Evolutionary conservation across 306 rosid genomes (phyloP), one percentile per base, ranked within the genome.

Genomic region (Cucumis melo): DNA sequence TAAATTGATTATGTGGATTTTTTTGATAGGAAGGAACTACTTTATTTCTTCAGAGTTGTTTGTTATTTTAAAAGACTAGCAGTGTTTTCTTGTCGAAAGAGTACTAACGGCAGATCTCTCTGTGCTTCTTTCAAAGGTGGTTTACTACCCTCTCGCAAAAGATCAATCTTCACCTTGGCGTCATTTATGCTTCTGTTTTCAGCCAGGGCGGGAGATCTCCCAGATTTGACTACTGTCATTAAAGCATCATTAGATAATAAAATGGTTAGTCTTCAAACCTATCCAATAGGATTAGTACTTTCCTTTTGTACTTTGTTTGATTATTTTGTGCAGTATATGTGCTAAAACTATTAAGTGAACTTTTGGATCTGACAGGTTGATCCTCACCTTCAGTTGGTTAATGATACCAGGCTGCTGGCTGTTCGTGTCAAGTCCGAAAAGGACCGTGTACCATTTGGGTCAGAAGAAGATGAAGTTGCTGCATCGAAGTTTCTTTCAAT

Each of bases 121-220:
- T 75, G 77, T 82, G 44, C 73, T 76, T 56, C 58, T 81, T 77
- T 84, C 83, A 68, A 79, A 93, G 97, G 91, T 59, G 91, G 90
- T 78, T 76, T 91, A 75, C 96, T 79, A 73, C 91, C 90, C 79
- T 94, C 95, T 81, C 91, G 84, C 78, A 85, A 93, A 88, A 90
- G 96, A 82, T 91, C 94, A 64, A 91, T 94, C 78, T 90, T 87
- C 83, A 88, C 97, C 74, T 79, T 94, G 87, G 98, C 92, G 9
- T 86, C 89, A 0, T 89, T 82, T 86, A 94, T 94, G 97, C 96
- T 91, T 51, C 81, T 91, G 77, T 87, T 87, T 85, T 86, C 93
- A 67, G 93, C 96, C 81, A 79, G 87, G 88, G 89, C 85, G 13
- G 89, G 90, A 83, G 83, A 82, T 84, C 79, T 94, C 71, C 82